Conservation (phyloP, 495 filamentous ascomycete genomes). For the Sordaria brevicollis region DNA sequence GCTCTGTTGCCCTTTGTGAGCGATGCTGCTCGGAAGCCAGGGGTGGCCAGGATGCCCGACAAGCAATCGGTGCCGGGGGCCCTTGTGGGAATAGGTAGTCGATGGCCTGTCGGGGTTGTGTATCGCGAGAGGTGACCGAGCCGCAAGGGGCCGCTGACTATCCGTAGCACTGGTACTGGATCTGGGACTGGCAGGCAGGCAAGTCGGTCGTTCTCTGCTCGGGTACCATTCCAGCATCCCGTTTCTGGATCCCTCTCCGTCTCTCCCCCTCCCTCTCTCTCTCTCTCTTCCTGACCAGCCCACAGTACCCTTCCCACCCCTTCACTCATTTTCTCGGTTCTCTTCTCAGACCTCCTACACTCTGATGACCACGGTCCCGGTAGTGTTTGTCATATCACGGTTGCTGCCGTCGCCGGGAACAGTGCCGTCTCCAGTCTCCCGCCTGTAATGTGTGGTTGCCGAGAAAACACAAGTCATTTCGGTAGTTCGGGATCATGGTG, state of each 20-base stretch:
- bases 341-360: no score
- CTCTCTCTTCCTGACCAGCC: no score
- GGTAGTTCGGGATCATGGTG: neutral
- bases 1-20: neutral
- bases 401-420: neutral
- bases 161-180: neutral
- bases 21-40: neutral
- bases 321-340: neutral
- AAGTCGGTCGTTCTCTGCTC: neutral
- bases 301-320: neutral
- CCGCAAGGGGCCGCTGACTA: neutral
- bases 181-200: neutral
- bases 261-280: neutral
- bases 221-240: neutral
- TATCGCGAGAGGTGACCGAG: neutral
- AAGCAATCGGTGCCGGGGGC: neutral
- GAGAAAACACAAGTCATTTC: neutral
- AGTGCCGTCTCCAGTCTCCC: neutral
- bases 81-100: neutral
- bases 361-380: neutral
- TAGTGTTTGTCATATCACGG: neutral
- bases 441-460: neutral
- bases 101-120: neutral
- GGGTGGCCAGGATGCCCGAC: neutral
- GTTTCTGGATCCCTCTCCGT: neutral